These are phyloP conservation scores for Cladosporium velox DNA, from an alignment of 2,329 filamentous ascomycete species.

Conservation along the genomic window DNA sequence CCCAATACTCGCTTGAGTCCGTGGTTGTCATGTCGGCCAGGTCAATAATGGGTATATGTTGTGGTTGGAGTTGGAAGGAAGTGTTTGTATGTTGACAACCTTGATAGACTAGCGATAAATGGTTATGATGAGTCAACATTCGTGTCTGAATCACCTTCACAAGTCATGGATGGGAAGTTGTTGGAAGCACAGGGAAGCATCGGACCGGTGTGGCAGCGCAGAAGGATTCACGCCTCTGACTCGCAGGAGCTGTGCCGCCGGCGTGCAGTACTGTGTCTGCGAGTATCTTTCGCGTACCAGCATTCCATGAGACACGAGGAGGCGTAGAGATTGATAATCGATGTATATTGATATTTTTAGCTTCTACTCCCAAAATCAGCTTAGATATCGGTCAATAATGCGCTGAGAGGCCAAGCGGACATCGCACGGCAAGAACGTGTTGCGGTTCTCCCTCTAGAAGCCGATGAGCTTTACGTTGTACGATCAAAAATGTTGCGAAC, in stretches of 20 bases:
- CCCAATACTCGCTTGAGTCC: conserved; percentile 18
- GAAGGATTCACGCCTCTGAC: background rate
- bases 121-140: background rate
- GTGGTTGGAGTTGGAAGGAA: background rate
- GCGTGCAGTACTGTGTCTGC: background rate
- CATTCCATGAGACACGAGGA: background rate
- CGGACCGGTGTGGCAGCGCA: conserved; percentile 2
- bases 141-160: background rate
- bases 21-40: background rate
- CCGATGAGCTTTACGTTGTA: too few relatives aligned
- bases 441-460: too few relatives aligned
- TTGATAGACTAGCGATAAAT: background rate
- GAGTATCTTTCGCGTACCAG: background rate
- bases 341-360: background rate
- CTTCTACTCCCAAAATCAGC: background rate
- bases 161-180: background rate
- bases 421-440: too few relatives aligned
- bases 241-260: background rate
- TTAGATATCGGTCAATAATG: background rate
- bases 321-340: background rate
- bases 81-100: background rate
- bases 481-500: too few relatives aligned
- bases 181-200: background rate
- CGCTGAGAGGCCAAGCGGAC: too few relatives aligned
- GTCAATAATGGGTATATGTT: background rate